Conservation (phyloP, 169 alveolate species). For the Plasmodium gallinaceum region DNA sequence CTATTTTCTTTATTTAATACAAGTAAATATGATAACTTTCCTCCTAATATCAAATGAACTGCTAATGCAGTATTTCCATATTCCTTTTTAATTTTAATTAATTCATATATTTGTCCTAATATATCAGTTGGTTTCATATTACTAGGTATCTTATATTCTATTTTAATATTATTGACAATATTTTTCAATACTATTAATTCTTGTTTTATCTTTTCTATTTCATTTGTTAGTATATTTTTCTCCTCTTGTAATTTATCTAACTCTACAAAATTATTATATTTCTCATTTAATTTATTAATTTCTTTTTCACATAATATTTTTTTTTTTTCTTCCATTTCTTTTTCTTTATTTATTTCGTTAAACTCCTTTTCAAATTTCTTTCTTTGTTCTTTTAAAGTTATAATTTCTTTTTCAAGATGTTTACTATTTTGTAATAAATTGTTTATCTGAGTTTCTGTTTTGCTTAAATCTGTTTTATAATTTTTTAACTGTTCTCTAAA, state of each 20-base stretch:
- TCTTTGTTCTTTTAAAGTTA: constrained; percentile 59
- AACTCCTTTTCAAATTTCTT: constrained; percentile 79
- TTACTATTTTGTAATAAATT: constrained; percentile 63
- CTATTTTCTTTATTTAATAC: constrained; percentile 82
- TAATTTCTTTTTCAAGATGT: constrained; percentile 76
- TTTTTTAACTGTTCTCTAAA: constrained; percentile 80
- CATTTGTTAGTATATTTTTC: constrained; percentile 49
- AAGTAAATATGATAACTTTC: constrained; percentile 79
- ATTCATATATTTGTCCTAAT: constrained; percentile 83
- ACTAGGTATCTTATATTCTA: constrained; percentile 31
- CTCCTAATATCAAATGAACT: constrained; percentile 81
- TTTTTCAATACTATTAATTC: constrained; percentile 52
- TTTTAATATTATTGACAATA: constrained; percentile 51
- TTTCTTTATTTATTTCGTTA: constrained; percentile 78
- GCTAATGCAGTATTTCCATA: constrained; percentile 79
- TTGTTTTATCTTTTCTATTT: constrained; percentile 50
- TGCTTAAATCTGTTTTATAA: constrained; percentile 68
- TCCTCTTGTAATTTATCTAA: constrained; percentile 68
- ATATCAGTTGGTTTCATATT: constrained; percentile 55
- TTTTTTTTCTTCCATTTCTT: constrained; percentile 78
- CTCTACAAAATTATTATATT: constrained; percentile 69
- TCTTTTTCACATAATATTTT: constrained; percentile 72
- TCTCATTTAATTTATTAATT: constrained; percentile 62
- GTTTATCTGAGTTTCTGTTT: constrained; percentile 69
- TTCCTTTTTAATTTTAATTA: constrained; percentile 77